Conservation (phyloP, 192 early-diverging fungal genomes). For the Entophlyctis luteolus region DNA sequence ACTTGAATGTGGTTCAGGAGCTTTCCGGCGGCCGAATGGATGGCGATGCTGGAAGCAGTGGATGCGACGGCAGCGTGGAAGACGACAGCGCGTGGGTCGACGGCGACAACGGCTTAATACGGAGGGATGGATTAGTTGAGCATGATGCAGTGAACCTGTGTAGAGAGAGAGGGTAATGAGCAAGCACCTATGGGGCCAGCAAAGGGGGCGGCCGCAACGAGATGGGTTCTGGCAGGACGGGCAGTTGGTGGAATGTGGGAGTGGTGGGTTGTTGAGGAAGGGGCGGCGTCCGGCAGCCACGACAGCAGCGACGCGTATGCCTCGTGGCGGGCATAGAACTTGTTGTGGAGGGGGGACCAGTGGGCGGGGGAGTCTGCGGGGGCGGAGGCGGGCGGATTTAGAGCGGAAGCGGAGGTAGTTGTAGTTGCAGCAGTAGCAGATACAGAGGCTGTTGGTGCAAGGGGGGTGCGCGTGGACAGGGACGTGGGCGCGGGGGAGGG, state of each 20-base stretch:
- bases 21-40: conserved; percentile 84
- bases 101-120: conserved; percentile 77
- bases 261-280: conserved; percentile 72
- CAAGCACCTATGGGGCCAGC: conserved; percentile 79
- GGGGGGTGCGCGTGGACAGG: background rate
- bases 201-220: conserved; percentile 80
- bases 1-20: conserved; percentile 82
- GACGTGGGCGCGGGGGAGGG: background rate
- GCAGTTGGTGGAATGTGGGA: conserved; percentile 85
- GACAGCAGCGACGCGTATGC: conserved; percentile 88
- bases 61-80: background rate
- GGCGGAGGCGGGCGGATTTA: too few relatives aligned
- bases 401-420: too few relatives aligned
- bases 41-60: conserved; percentile 46
- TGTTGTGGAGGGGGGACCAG: conserved; percentile 13
- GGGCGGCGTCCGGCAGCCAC: conserved; percentile 70
- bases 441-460: too few relatives aligned
- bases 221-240: conserved; percentile 50
- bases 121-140: background rate
- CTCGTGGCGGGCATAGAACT: conserved; percentile 57
- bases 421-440: too few relatives aligned
- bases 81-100: conserved; percentile 50
- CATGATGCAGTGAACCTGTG: background rate
- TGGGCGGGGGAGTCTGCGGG: too few relatives aligned
- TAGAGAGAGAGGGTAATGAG: background rate